Evolutionary conservation across 192 early-diverging fungal genomes (phyloP).

Genomic region (Coemansia erecta): DNA sequence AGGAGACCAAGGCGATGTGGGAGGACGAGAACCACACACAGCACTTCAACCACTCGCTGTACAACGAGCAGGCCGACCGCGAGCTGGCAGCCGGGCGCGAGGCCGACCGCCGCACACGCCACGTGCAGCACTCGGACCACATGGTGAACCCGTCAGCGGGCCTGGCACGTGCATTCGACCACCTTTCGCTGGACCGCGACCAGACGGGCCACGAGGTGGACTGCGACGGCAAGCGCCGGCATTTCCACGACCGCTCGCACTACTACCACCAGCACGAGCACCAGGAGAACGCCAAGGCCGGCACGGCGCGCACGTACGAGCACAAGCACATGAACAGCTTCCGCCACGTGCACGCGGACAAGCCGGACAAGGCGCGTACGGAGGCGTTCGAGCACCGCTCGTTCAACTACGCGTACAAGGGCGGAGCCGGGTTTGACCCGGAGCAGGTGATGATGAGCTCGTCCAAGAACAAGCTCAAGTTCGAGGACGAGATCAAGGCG

Average conservation of each 20-base stretch:
- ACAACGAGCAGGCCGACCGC: constrained; percentile 55
- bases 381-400: constrained; percentile 57
- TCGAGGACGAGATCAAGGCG: constrained; percentile 56
- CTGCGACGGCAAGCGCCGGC: constrained; percentile 47
- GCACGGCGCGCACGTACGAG: constrained; percentile 54
- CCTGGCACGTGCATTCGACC: constrained; percentile 53
- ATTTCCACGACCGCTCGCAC: constrained; percentile 55
- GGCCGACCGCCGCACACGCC: constrained; percentile 50
- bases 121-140: constrained; percentile 55
- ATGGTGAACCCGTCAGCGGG: constrained; percentile 51
- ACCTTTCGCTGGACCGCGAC: constrained; percentile 52
- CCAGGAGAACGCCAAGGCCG: constrained; percentile 54
- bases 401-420: constrained; percentile 58
- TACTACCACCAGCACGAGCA: constrained; percentile 60
- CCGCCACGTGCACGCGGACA: constrained; percentile 50
- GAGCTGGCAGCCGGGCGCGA: constrained; percentile 38
- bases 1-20: constrained; percentile 56
- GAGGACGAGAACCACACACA: constrained; percentile 56
- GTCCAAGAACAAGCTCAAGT: constrained; percentile 52
- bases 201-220: constrained; percentile 54
- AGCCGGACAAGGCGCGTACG: constrained; percentile 52
- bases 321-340: constrained; percentile 58
- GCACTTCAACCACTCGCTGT: constrained; percentile 58
- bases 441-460: constrained; percentile 55
- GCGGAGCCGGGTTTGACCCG: constrained; percentile 52